Evolutionary conservation across 768 basidiomycete genomes (phyloP).

Genomic region (Thelephora ganbajun): DNA sequence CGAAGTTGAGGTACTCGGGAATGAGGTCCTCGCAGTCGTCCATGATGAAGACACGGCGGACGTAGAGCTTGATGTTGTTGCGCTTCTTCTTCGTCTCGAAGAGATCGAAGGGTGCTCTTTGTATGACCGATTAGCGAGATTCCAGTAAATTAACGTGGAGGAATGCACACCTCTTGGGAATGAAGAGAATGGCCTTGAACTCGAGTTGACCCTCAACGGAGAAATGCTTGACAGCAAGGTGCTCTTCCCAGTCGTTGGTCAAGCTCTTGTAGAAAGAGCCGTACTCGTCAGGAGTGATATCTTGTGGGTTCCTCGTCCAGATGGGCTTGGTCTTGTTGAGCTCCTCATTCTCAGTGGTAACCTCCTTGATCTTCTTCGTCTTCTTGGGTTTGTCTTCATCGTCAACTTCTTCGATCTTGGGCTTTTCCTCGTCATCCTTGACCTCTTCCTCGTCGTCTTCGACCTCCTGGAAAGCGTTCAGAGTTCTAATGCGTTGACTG

Average conservation of each 20-base stretch:
- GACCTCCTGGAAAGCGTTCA: conserved; percentile 46
- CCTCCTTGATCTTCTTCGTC: conserved; percentile 81
- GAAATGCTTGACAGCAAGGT: conserved; percentile 99
- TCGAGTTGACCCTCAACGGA: conserved; percentile 99
- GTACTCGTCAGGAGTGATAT: conserved; percentile 91
- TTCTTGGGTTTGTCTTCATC: conserved; percentile 59
- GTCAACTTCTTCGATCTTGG: conserved; percentile 57
- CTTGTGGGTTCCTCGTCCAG: conserved; percentile 96
- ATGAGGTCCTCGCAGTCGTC: conserved; percentile 99
- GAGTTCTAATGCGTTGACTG: background rate
- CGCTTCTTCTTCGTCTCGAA: conserved; percentile 99
- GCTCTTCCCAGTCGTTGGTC: conserved; percentile 99
- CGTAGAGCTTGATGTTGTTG: conserved; percentile 99
- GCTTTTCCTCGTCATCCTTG: conserved; percentile 71
- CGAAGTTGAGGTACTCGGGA: conserved; percentile 99
- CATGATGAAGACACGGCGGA: conserved; percentile 99
- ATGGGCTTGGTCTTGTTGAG: conserved; percentile 99
- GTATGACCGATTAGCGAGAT: conserved; percentile 3
- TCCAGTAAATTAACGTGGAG: background rate
- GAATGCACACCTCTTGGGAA: conserved; percentile 70
- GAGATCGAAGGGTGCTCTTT: conserved; percentile 93
- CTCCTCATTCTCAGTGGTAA: conserved; percentile 83
- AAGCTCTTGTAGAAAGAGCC: conserved; percentile 97
- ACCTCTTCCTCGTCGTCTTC: conserved; percentile 70
- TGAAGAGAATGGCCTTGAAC: conserved; percentile 98